Base-by-base conservation (phyloP, 2,329 filamentous ascomycete species). In the Stachybotrys chlorohalonatus region DNA sequence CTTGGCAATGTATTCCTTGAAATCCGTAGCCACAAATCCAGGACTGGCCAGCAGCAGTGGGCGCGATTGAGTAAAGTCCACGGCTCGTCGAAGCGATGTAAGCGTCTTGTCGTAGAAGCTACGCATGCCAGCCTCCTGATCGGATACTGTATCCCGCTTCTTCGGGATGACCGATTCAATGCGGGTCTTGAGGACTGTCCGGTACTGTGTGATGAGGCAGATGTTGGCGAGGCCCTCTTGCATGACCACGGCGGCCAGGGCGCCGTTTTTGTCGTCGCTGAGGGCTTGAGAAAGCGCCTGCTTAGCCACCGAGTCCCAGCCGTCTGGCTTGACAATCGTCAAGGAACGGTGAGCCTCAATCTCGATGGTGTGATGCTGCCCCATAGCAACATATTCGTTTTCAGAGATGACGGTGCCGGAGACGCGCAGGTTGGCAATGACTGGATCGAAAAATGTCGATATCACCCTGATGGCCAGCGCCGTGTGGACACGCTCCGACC, bases 161-260 rank as follows among this genome's bases (percentile, higher is more conserved):
- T 84, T 80, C 42, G 86, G 82, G 53, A 90, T 79, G 31, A 78
- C 71, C 59, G 80, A 78, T 69, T 91, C 86, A 36, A 94, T 65
- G 30, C 69, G 65, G 51, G 70, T 66, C 61, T 89, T 86, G 54
- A 91, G 71, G 31, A 93, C 80, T 4, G 89, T 93, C 62, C 90
- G 87, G 68, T 87, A 85, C 65, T 90, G 85, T 3, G 87, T 92
- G 54, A 94, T 87, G 24, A 92, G 78, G 69, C 89, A 93, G 59
- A 94, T 88, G 68, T 92, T 90, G 55, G 90, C 88, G 15, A 89
- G 70, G 15, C 89, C 88, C 64, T 97, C 93, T 63, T 95, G 89
- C 87, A 99, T 93, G 30, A 97, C 89, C 1, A 97, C 86, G 0
- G 94, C 93, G 54, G 91, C 90, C 16, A 95, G 80, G 58, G 93